Percentiles rank a stretch among this genome's conserved stretches.
These are phyloP conservation scores for Echeveria elegans DNA, from an alignment of 164 flowering plant genomes.

Conservation along the genomic window DNA sequence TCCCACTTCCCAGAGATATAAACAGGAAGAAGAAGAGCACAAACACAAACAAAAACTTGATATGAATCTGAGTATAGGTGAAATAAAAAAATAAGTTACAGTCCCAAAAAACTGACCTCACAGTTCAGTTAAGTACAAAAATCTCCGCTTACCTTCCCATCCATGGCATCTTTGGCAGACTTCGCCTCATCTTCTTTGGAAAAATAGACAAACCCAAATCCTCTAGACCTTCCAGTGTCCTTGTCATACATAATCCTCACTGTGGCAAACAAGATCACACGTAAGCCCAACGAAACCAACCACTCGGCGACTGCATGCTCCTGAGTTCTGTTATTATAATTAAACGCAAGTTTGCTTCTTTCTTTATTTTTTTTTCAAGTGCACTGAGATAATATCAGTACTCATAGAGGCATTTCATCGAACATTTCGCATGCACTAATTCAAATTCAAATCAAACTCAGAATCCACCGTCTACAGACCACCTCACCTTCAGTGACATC, in stretches of 20 bases:
- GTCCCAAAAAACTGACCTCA: neutral
- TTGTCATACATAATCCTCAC: slow-evolving; percentile 77
- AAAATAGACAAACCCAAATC: slow-evolving; percentile 78
- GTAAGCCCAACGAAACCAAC: neutral
- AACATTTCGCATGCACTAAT: slow-evolving; percentile 17
- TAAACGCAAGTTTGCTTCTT: neutral
- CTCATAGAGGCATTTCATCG: slow-evolving; percentile 27
- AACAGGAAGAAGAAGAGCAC: neutral
- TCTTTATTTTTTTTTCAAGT: too few relatives aligned
- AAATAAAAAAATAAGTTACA: neutral
- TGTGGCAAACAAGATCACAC: slow-evolving; percentile 12
- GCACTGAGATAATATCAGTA: neutral
- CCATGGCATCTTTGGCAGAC: slow-evolving; percentile 81
- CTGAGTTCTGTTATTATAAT: neutral
- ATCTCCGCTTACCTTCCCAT: slow-evolving; percentile 53
- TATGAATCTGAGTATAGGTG: neutral
- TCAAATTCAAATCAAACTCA: neutral
- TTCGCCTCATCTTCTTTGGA: slow-evolving; percentile 46
- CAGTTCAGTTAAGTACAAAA: neutral
- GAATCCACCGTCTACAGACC: neutral
- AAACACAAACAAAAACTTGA: neutral
- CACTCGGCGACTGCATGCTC: neutral
- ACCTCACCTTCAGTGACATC: slow-evolving; percentile 65
- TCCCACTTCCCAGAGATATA: neutral
- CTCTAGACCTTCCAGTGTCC: slow-evolving; percentile 77